Percentiles rank a stretch among this genome's conserved stretches.
phyloP scores from a whole-genome alignment of 73 alveolate genomes.

The Loxodes magnus region DNA sequence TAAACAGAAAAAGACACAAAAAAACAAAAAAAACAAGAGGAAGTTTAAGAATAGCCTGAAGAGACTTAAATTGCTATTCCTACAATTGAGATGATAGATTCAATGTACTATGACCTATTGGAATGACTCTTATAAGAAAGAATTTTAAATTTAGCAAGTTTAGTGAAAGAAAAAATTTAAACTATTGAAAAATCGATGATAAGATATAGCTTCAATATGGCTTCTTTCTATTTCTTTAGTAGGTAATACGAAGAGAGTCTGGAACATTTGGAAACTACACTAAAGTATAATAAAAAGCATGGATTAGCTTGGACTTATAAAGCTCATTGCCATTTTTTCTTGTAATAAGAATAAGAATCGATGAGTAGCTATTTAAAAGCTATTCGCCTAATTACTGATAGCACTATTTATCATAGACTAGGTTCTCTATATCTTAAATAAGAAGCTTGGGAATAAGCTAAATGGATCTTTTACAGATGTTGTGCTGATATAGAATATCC shows the following conservation, averaged over 20 bases:
- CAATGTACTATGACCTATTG: conserved; percentile 11
- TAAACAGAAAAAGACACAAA: no score
- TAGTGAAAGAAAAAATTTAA: conserved; percentile 1
- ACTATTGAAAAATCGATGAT: conserved; percentile 8
- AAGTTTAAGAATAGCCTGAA: no score
- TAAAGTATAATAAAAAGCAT: conserved; percentile 27
- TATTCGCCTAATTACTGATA: conserved; percentile 34
- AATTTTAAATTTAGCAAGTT: conserved; percentile 11
- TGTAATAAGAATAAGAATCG: conserved; percentile 43
- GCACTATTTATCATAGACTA: conserved; percentile 52
- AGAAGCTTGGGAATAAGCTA: conserved; percentile 82
- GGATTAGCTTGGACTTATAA: conserved; percentile 31
- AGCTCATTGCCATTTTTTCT: conserved; percentile 57
- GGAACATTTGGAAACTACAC: conserved; percentile 21
- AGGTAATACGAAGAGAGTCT: conserved; percentile 49
- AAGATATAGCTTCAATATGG: conserved; percentile 12
- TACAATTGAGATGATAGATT: conserved; percentile 15
- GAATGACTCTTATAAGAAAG: conserved; percentile 19
- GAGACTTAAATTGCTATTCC: no score
- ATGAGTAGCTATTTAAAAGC: conserved; percentile 54
- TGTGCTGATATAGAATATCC: conserved; percentile 56
- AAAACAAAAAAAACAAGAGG: no score
- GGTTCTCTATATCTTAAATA: conserved; percentile 71
- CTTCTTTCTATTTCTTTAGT: conserved; percentile 34
- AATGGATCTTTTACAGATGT: conserved; percentile 67